Base-by-base conservation (phyloP, 2,329 filamentous ascomycete genomes). In the Furcasterigmium sp. region DNA sequence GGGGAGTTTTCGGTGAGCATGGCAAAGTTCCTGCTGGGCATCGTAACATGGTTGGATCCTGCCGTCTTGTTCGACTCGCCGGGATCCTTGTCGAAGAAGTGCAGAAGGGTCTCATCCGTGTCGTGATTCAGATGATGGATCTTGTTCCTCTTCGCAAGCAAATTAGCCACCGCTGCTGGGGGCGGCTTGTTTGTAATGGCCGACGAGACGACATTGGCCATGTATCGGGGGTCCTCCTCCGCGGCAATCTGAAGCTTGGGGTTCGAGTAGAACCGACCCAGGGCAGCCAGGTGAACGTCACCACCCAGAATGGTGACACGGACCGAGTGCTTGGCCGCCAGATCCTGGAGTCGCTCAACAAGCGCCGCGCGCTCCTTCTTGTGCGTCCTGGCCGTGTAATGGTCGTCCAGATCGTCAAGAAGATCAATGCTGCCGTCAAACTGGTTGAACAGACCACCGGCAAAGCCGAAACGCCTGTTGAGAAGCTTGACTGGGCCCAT, bases 161-260 rank as follows among this genome's bases (percentile, higher is more conserved):
- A 79, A 62, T 98, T 95, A 10, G 90, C 90, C 57, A 98, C 85
- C 54, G 68, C 91, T 61, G 85, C 81, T 1, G 91, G 89, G 13
- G 91, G 89, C 3, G 93, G 93, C 54, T 91, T 91, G 61, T 98
- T 96, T 52, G 94, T 91, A 56, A 98, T 97, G 25, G 91, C 91
- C 1, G 91, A 96, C 6, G 90, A 95, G 42, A 97, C 78, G 17
- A 98, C 77, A 57, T 98, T 98, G 40, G 84, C 85, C 82, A 98
- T 97, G 64, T 97, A 97, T 44, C 93, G 81, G 60, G 89, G 86
- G 62, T 98, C 93, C 46, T 84, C 76, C 58, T 91, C 85, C 43
- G 83, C 85, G 1, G 87, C 76, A 26, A 95, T 76, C 42, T 83
- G 76, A 36, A 93, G 74, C 53, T 83, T 84, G 8, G 89, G 87